Base-by-base conservation (phyloP, 768 basidiomycete species). In the Myochromella boudieri region DNA sequence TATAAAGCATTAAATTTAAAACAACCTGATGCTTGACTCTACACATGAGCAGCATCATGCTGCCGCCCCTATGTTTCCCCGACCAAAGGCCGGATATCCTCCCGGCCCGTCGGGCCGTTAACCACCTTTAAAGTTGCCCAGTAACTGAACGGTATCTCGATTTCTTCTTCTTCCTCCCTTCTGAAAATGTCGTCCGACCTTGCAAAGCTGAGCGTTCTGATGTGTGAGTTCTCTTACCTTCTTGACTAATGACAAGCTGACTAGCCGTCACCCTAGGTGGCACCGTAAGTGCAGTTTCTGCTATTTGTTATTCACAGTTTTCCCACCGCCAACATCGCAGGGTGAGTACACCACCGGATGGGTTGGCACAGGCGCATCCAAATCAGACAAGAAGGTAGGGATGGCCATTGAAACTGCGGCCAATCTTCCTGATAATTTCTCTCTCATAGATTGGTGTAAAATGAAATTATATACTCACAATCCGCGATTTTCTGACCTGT, bases 291-390 rank as follows among this genome's bases (percentile, higher is more conserved):
- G 14, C 6, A 17, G 33, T 6, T 20, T 15, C 8, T 2, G 32
- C 25, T 21, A 37, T 48, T 27, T n/a, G n/a, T n/a, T n/a, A n/a
- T n/a, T n/a, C n/a, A n/a, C n/a, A n/a, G n/a, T n/a, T n/a, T n/a
- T n/a, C n/a, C n/a, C n/a, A 43, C 14, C 42, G 17, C 11, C 11
- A 29, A 21, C 36, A 24, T 40, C 48, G 18, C 53, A 72, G 82
- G 89, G 90, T 33, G 91, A 95, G 72, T 95, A 95, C 64, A 95
- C 93, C 52, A 95, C 93, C 42, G 93, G 94, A 63, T 95, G 90
- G 89, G 92, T 90, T 8, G 84, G 82, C 10, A 81, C 87, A 28
- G 93, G 93, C n/a, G 91, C 89, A 33, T 95, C 92, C 12, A 91
- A 85, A 60, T 95, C 92, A 4, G 94, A 95, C 70, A 95, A 95